These are phyloP conservation scores for Anastatica hierochuntica DNA, from an alignment of 345 rosid genomes.

Conservation along the genomic window DNA sequence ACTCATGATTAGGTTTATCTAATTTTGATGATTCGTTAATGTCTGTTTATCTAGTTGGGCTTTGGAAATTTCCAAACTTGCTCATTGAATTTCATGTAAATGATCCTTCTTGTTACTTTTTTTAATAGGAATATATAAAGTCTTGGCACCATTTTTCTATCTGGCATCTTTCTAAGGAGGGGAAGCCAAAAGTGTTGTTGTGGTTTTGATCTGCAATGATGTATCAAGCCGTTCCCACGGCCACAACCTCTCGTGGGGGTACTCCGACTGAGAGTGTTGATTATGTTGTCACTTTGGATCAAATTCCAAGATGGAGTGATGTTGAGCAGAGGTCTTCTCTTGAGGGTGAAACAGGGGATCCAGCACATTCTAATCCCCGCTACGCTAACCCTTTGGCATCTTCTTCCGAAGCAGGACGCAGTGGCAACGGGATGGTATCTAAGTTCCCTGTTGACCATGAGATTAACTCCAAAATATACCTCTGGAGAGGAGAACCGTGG, in stretches of 20 bases:
- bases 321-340: constrained; percentile 50
- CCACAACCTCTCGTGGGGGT: constrained; percentile 39
- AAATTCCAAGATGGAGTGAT: constrained; percentile 90
- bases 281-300: constrained; percentile 71
- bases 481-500: constrained; percentile 98
- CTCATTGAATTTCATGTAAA: too few species aligned
- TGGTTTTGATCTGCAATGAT: constrained; percentile 29
- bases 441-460: constrained; percentile 87
- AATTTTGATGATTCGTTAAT: too few species aligned
- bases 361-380: constrained; percentile 43
- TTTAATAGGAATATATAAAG: too few species aligned
- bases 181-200: background rate
- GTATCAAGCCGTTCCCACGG: constrained; percentile 63
- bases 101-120: too few species aligned
- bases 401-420: constrained; percentile 36
- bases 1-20: too few species aligned
- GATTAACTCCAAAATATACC: constrained; percentile 66
- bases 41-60: too few species aligned
- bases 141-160: too few species aligned
- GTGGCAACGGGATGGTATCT: constrained; percentile 49
- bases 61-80: too few species aligned
- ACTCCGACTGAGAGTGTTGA: constrained; percentile 44
- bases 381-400: constrained; percentile 69
- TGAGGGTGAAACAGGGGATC: constrained; percentile 51
- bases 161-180: too few species aligned